phyloP scores from a whole-genome alignment of 805 yeast genomes.

The Peterozyma toletana region DNA sequence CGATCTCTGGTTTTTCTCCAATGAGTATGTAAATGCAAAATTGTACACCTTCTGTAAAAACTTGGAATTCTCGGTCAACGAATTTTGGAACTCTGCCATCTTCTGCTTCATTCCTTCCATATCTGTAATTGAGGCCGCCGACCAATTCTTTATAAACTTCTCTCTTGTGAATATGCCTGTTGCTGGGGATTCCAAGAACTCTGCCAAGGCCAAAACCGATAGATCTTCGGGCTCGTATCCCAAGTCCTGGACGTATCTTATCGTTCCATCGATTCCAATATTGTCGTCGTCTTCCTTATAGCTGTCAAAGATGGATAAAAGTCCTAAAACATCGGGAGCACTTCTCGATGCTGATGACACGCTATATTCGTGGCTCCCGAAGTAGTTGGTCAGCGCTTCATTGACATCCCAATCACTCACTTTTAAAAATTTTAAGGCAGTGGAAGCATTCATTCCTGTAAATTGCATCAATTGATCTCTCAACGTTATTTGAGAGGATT shows the following conservation, averaged over 20 bases:
- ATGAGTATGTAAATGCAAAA: conserved; percentile 61
- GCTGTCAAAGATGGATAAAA: no score
- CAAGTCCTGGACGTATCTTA: conserved; percentile 58
- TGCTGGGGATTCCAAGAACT: conserved; percentile 56
- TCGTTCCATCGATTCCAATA: conserved; percentile 77
- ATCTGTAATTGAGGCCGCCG: conserved; percentile 18
- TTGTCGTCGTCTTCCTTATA: conserved; percentile 14
- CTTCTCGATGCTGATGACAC: no score
- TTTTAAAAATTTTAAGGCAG: no score
- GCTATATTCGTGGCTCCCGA: no score
- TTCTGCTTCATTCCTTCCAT: conserved; percentile 40
- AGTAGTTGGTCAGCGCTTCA: no score
- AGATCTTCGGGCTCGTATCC: conserved; percentile 71
- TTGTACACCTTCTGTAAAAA: conserved; percentile 56
- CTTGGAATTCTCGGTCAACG: conserved; percentile 25
- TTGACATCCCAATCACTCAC: no score
- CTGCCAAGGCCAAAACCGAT: conserved; percentile 62
- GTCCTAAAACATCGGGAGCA: no score
- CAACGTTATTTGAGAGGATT: no score
- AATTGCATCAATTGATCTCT: no score
- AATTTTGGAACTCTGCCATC: conserved; percentile 23
- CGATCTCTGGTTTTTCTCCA: conserved; percentile 53
- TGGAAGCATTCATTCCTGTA: no score
- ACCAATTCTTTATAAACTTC: conserved; percentile 57
- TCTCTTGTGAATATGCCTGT: conserved; percentile 52